Base-by-base conservation (phyloP, 2,329 filamentous ascomycete genomes). In the Pseudocercospora cruenta region DNA sequence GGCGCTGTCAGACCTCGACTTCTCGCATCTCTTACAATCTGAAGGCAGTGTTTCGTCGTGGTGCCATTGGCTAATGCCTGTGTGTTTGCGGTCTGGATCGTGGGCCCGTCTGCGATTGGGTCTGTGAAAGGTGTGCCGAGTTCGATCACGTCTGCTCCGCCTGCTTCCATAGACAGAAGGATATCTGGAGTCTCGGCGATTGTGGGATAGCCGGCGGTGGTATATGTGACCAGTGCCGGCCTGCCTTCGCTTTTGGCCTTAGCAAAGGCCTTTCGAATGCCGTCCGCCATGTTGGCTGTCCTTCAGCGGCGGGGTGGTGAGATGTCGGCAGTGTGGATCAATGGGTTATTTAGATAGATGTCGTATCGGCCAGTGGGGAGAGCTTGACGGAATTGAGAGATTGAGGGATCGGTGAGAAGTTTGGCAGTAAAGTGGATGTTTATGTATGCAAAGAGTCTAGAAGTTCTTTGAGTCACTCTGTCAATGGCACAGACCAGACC, bases 41-140 rank as follows among this genome's bases (percentile, higher is more conserved):
- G 86, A 47, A 99, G 86, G 16, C 92, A 91, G 60, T 87, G 88
- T 71, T 87, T 84, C 69, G 96, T 91, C 10, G 90, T 96, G 70
- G 98, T 92, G 67, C 93, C 93, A 83, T 99, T 94, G 74, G 89
- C 82, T 54, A 99, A 88, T 45, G 95, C 94, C 80, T 91, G 77
- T 47, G 93, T 97, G 82, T 99, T 99, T 71, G 95, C 88, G 69
- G 89, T 95, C 83, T 99, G 95, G 72, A 99, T 98, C 4, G 94
- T 97, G 39, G 95, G 95, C 28, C 95, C 95, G 80, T 99, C 95
- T 73, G 94, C 95, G 80, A 98, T 98, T 65, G 95, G 95, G 79
- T 99, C 95, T 75, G 94, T 97, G 82, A 99, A 99, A 60, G 95
- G 95, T 64, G 97, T 89, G 69, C 94, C 95, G 72, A 99, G 88